Conservation (phyloP, 169 alveolate genomes). For the Perkinsus marinus region DNA sequence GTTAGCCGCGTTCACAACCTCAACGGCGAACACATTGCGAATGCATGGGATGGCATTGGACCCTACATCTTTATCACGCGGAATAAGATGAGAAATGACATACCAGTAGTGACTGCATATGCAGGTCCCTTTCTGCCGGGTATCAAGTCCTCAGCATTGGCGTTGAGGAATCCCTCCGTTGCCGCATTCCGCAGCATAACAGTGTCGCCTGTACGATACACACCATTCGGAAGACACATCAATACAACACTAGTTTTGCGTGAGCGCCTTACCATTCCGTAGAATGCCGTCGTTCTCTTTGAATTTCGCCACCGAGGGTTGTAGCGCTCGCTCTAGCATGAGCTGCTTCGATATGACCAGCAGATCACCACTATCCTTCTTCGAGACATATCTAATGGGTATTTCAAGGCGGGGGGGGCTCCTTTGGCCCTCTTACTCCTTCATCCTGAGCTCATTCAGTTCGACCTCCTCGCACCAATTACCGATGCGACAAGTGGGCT, state of each 20-base stretch:
- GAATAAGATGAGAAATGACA: not conserved
- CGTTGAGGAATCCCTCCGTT: not conserved
- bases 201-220: not conserved
- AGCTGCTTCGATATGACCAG: slow-evolving; percentile 1
- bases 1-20: not conserved
- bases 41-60: not conserved
- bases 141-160: not conserved
- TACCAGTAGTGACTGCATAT: not conserved
- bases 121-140: not conserved
- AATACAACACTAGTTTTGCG: not conserved
- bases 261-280: not conserved
- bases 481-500: not conserved
- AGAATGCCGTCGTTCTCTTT: not conserved
- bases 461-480: slow-evolving; percentile 1
- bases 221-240: too few relatives aligned
- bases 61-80: not conserved
- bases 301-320: not conserved
- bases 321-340: slow-evolving; percentile 1
- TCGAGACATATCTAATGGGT: not conserved
- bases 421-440: too few relatives aligned
- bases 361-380: not conserved
- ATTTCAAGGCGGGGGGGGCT: not conserved
- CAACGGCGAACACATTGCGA: not conserved
- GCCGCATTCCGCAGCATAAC: not conserved
- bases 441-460: not conserved